These are phyloP conservation scores for Cyclotella cryptica DNA, from an alignment of 108 stramenopile genomes.

Conservation along the genomic window DNA sequence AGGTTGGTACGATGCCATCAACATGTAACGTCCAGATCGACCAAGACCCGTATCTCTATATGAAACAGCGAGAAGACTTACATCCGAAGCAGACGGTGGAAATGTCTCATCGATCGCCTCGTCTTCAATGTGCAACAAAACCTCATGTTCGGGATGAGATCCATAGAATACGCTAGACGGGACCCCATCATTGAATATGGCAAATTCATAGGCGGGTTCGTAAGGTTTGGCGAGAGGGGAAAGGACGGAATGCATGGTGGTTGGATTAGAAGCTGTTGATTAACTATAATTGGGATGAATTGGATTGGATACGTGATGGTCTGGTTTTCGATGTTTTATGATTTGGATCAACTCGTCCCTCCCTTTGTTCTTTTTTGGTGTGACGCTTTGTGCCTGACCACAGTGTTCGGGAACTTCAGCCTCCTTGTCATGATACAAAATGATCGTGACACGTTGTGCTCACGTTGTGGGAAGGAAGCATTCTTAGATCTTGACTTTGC, in stretches of 20 bases:
- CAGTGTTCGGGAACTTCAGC: too few relatives aligned
- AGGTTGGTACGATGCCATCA: neutral
- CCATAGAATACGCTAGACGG: conserved; percentile 39
- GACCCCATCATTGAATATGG: conserved; percentile 52
- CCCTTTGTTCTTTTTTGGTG: too few relatives aligned
- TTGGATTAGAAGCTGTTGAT: too few relatives aligned
- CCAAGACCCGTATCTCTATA: neutral
- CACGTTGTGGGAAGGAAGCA: too few relatives aligned
- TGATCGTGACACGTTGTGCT: too few relatives aligned
- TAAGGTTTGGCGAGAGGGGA: conserved; percentile 42
- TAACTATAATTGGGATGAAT: too few relatives aligned
- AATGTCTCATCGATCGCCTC: conserved; percentile 47
- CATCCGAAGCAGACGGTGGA: conserved; percentile 46
- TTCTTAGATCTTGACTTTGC: too few relatives aligned
- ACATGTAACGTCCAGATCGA: neutral
- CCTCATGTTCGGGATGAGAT: conserved; percentile 48
- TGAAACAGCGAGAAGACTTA: conserved; percentile 4
- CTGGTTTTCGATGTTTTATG: too few relatives aligned
- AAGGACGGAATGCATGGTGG: conserved; percentile 2
- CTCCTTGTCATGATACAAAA: too few relatives aligned
- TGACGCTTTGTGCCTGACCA: too few relatives aligned
- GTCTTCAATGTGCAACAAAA: conserved; percentile 41
- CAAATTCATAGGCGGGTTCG: conserved; percentile 44
- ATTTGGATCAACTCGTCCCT: too few relatives aligned
- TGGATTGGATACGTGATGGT: too few relatives aligned